Evolutionary conservation across 257 asterid genomes (phyloP), one percentile per base, ranked within the genome.

Genomic region (Rauvolfia tetraphylla): DNA sequence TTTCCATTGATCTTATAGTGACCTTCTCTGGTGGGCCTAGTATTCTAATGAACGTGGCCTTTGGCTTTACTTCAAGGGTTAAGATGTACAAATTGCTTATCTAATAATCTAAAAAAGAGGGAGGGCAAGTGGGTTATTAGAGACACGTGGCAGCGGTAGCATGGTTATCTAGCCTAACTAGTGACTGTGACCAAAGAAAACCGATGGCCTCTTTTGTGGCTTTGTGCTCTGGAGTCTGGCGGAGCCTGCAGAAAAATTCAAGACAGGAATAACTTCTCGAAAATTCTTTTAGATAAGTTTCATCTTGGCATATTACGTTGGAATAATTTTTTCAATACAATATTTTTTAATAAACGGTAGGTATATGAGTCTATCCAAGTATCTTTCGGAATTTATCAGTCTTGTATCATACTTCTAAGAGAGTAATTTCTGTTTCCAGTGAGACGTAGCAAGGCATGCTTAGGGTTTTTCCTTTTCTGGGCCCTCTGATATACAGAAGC

Each of bases 91-190:
- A 34, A 41, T 48, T 27, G 57, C 56, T 27, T 75, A n/a, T 33
- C 27, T 34, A 3, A 65, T 65, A 27, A 65, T 65, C 46, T 34
- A 20, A 4, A 1, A 51, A 22, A 33, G 25, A 39, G 70, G 56
- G 77, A 69, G 48, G 65, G 31, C 78, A 65, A 62, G 71, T 76
- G 75, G 75, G 51, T 23, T 69, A 29, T 68, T 51, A 33, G 34
- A n/a, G 46, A 72, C 81, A 72, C 75, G 39, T 59, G 68, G 59
- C 63, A 41, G 48, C 23, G 31, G 23, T 10, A 31, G 67, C 38
- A n/a, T n/a, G 38, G 79, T 56, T 68, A 57, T 72, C 66, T 39
- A 5, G 68, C 51, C 58, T 46, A 44, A 75, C 39, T 27, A 46
- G 38, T 70, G 41, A 44, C 13, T 1, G 49, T 36, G 48, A 67